Base-by-base conservation (phyloP, 257 asterid species). In the Rhazya stricta region DNA sequence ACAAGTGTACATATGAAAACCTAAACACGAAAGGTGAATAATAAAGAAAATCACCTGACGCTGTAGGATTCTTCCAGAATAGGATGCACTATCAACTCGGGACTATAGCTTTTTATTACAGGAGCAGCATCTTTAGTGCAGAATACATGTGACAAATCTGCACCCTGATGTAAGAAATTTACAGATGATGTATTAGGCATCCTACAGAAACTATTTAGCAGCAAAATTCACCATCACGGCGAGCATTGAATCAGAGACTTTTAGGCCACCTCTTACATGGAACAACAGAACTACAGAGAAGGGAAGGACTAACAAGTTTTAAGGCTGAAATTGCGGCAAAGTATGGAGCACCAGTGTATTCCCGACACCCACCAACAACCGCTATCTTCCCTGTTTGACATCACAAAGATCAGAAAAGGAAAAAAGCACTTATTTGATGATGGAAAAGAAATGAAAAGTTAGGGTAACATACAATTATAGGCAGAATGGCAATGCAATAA, bases 271-370 rank as follows among this genome's bases (percentile, higher is more conserved):
- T 75, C n/a, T 21, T 32, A 18, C 39, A 48, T 53, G 60, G 74
- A 70, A 8, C 58, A 45, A 50, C 41, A 67, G 57, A 42, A 69
- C 34, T 9, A 30, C 27, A 45, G 48, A 56, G 67, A 62, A 21
- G 19, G 78, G 70, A 62, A 83, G 76, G 73, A 87, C 98, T 87
- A 67, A 95, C 99, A 71, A 95, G 91, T 82, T 89, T 95, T 74
- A 95, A 84, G 74, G 99, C 99, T 71, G 99, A 95, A 80, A 95
- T 89, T 57, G 99, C 99, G 70, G 99, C 80, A 57, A 91, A 95
- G 82, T 92, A 95, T 42, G 99, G 99, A 72, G 99, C 99, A 76
- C 99, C 99, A 63, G 99, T 95, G 88, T 95, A 92, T 78, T 95
- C 98, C 0, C 99, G 96, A 80, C 99, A 95, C 67, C 99, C 99